These are phyloP conservation scores for Casaregolazyma suthepensis DNA, from an alignment of 1,139 yeast species.

Conservation along the genomic window DNA sequence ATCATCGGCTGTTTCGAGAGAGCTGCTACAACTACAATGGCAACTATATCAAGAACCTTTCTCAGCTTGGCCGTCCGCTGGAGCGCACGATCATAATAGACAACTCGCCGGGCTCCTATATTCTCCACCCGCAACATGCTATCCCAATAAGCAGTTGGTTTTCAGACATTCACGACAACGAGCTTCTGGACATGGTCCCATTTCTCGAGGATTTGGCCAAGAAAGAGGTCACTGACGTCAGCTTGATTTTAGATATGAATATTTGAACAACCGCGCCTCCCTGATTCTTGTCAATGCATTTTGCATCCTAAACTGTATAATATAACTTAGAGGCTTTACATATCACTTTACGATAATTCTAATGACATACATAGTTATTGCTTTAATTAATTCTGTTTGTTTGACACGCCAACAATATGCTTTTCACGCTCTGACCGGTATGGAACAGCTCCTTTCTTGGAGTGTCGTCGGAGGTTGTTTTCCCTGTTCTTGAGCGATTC, in stretches of 20 bases:
- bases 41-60: conserved; percentile 85
- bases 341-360: neutral
- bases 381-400: conserved; percentile 37
- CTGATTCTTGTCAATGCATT: neutral
- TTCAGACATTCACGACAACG: conserved; percentile 96
- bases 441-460: conserved; percentile 62
- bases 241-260: conserved; percentile 19
- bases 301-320: conserved; percentile 1
- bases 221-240: conserved; percentile 63
- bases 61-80: conserved; percentile 90
- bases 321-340: neutral
- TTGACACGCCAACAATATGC: conserved; percentile 79
- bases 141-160: conserved; percentile 99
- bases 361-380: neutral
- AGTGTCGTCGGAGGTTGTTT: conserved; percentile 72
- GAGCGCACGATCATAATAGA: conserved; percentile 83
- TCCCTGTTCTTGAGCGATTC: conserved; percentile 72
- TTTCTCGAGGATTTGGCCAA: conserved; percentile 77
- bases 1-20: conserved; percentile 90
- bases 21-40: conserved; percentile 78
- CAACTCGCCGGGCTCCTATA: conserved; percentile 94
- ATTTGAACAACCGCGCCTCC: conserved; percentile 8
- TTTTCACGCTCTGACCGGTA: conserved; percentile 61
- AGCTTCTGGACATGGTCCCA: conserved; percentile 83
- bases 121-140: conserved; percentile 96